Base-by-base conservation (phyloP, 176 grass and related monocot genomes). In the Triticum turgidum region DNA sequence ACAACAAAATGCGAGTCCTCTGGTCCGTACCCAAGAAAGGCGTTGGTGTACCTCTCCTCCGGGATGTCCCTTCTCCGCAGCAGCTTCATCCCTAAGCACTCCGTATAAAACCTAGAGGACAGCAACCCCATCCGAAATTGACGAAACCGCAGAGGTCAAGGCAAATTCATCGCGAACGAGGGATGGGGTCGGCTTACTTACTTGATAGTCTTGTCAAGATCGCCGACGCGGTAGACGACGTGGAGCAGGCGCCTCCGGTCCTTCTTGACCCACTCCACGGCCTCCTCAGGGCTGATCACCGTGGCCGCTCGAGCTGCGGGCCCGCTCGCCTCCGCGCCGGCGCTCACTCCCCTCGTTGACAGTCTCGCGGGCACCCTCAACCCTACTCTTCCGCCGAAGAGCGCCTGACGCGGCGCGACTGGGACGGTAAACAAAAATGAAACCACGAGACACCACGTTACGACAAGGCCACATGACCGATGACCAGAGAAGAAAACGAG, bases 41-140 rank as follows among this genome's bases (percentile, higher is more conserved):
- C 96, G 82, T 98, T 98, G 63, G 93, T 95, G 33, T 95, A 98
- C 89, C 90, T 94, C 89, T 98, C 96, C 88, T 98, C 96, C 0
- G 96, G 93, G 63, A 98, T 94, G 77, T 95, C 96, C 54, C 93
- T 78, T 58, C 86, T 94, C 70, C 96, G 79, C 91, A 98, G 51
- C 77, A 98, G 76, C 80, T 94, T 95, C 96, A 98, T 98, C 77
- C 91, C 91, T 67, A 98, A 86, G 75, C 93, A 98, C 81, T 98
- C 96, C 35, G 93, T 98, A 69, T 98, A 95, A 39, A 98, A 98
- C 73, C 96, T 98, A 65, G 29, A 88, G n/a, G 30, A 24, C 44
- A 66, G 69, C 5, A 59, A 61, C n/a, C 39, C 29, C 63, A 77
- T 67, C 27, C 69, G 87, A 65, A 54, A 27, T 27, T 78, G 82